These are phyloP conservation scores for Leccinum imitatum DNA, from an alignment of 768 basidiomycete genomes.

Conservation along the genomic window DNA sequence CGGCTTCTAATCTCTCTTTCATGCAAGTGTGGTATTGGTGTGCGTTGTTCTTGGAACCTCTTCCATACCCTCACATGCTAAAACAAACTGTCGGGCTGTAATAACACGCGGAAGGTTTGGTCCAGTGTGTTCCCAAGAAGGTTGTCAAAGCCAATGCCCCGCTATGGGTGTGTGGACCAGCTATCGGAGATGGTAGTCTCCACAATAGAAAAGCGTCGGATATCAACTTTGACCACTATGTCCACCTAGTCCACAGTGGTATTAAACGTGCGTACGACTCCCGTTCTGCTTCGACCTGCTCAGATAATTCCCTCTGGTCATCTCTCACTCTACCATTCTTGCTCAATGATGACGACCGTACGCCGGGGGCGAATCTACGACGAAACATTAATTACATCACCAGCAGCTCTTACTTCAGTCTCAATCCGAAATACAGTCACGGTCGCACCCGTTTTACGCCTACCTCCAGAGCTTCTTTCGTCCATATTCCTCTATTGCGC, in stretches of 20 bases:
- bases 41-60: too few species aligned
- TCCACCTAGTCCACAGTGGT: background rate
- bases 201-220: background rate
- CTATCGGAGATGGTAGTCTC: background rate
- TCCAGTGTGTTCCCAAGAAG: background rate
- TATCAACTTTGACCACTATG: background rate
- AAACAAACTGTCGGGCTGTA: too few species aligned
- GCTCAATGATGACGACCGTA: background rate
- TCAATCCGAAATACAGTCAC: background rate
- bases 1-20: too few species aligned
- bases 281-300: background rate
- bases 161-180: background rate
- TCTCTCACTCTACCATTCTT: background rate
- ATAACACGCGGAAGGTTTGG: background rate
- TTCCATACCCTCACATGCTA: too few species aligned
- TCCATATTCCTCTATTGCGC: constrained; percentile 1
- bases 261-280: background rate
- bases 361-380: background rate
- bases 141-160: background rate
- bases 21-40: too few species aligned
- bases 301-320: background rate
- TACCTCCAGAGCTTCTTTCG: background rate
- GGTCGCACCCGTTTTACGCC: background rate
- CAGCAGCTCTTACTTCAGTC: background rate
- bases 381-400: too few species aligned